These are phyloP conservation scores for Pseudogymnoascus sp. DNA, from an alignment of 2,329 filamentous ascomycete species.

Conservation along the genomic window DNA sequence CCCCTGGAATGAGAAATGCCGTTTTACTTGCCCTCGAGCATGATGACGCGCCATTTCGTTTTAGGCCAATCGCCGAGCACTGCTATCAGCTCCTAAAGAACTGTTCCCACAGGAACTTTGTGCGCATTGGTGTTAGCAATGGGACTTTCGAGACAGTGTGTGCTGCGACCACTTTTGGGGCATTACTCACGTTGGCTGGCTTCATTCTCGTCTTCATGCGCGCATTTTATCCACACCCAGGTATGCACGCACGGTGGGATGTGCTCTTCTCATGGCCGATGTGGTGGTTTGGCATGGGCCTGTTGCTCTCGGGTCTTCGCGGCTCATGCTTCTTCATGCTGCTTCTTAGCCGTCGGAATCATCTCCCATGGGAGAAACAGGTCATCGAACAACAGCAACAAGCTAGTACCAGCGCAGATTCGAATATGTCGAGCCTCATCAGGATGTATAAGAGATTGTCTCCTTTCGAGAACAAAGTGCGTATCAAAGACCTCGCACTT, in stretches of 20 bases:
- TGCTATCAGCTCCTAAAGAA: slow-evolving; percentile 40
- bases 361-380: slow-evolving; percentile 40
- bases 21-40: slow-evolving; percentile 33
- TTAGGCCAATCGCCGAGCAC: slow-evolving; percentile 41
- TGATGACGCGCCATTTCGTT: slow-evolving; percentile 32
- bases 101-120: slow-evolving; percentile 45
- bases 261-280: slow-evolving; percentile 39
- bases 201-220: slow-evolving; percentile 37
- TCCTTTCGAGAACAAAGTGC: slow-evolving; percentile 1
- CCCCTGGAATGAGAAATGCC: slow-evolving; percentile 35
- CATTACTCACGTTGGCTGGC: slow-evolving; percentile 35
- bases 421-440: neutral
- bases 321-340: slow-evolving; percentile 44
- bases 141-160: slow-evolving; percentile 45
- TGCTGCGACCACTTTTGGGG: slow-evolving; percentile 39
- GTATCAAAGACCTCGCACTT: neutral
- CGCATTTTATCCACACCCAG: slow-evolving; percentile 26
- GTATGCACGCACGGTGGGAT: slow-evolving; percentile 34
- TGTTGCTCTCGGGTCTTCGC: slow-evolving; percentile 39
- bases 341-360: slow-evolving; percentile 40
- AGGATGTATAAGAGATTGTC: neutral
- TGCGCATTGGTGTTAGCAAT: slow-evolving; percentile 48
- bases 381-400: slow-evolving; percentile 24
- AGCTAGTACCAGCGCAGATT: neutral
- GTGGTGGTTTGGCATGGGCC: slow-evolving; percentile 39